A percentile compares a stretch with the other conserved stretches of the same genome.
Evolutionary conservation across 2,329 filamentous ascomycete genomes (phyloP).

Genomic region (Teratosphaeria pseudoeucalypti): DNA sequence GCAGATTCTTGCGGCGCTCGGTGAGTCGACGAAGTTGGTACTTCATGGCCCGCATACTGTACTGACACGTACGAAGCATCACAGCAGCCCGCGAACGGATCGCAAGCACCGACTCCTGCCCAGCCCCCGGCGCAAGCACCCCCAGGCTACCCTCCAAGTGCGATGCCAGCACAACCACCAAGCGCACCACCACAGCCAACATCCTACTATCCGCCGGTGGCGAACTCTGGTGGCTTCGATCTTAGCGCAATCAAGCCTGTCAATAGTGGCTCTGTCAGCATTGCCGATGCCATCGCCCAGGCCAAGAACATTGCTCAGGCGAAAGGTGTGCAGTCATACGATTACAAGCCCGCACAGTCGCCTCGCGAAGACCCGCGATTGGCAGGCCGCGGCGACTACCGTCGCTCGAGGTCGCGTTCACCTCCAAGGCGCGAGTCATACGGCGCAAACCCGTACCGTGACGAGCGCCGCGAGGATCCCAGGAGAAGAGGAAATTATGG

Average conservation of each 20-base stretch:
- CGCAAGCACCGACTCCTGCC: slow-evolving; percentile 34
- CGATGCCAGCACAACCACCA: slow-evolving; percentile 28
- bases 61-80: slow-evolving; percentile 30
- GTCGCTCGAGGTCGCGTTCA: slow-evolving; percentile 55
- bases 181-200: slow-evolving; percentile 17
- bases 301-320: slow-evolving; percentile 73
- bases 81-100: slow-evolving; percentile 26
- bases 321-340: slow-evolving; percentile 53
- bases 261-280: slow-evolving; percentile 70
- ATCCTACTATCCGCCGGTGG: slow-evolving; percentile 51
- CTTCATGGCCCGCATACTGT: background rate
- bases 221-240: slow-evolving; percentile 66
- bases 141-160: slow-evolving; percentile 34
- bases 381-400: slow-evolving; percentile 46
- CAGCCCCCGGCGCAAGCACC: slow-evolving; percentile 33
- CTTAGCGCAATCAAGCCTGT: slow-evolving; percentile 69
- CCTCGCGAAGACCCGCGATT: slow-evolving; percentile 37
- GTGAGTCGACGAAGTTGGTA: slow-evolving; percentile 19
- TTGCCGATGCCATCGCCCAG: slow-evolving; percentile 75
- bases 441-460: slow-evolving; percentile 61
- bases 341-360: slow-evolving; percentile 21
- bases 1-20: slow-evolving; percentile 42
- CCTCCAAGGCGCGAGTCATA: slow-evolving; percentile 57
- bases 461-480: slow-evolving; percentile 66
- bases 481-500: slow-evolving; percentile 46